phyloP scores from a whole-genome alignment of 2,329 filamentous ascomycete species.

The Xylaria sp. region DNA sequence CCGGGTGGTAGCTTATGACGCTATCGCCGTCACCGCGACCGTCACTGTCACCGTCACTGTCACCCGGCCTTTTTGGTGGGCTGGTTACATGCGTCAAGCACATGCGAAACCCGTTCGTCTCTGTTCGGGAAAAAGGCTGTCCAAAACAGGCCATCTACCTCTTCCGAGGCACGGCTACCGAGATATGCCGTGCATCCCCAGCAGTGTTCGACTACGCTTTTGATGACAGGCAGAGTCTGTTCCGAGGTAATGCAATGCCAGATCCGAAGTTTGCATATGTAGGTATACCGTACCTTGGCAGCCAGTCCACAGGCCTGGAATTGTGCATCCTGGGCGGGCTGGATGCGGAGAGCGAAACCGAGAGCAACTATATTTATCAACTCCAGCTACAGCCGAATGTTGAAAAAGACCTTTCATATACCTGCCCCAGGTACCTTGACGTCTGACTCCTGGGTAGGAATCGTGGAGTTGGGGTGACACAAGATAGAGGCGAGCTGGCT shows the following conservation, averaged over 20 bases:
- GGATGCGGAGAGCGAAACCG: slow-evolving; percentile 30
- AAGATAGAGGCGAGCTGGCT: slow-evolving; percentile 11
- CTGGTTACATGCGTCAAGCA: slow-evolving; percentile 25
- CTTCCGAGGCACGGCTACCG: slow-evolving; percentile 26
- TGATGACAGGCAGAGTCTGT: slow-evolving; percentile 11
- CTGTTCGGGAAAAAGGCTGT: slow-evolving; percentile 23
- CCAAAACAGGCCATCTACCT: slow-evolving; percentile 25
- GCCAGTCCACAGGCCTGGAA: slow-evolving; percentile 33
- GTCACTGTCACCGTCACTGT: not conserved
- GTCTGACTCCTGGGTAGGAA: not conserved
- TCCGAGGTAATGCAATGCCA: slow-evolving; percentile 34
- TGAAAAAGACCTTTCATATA: too few species aligned
- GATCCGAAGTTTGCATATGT: slow-evolving; percentile 39
- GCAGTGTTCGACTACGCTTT: slow-evolving; percentile 10
- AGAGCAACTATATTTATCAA: slow-evolving; percentile 27
- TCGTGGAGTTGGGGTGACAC: slow-evolving; percentile 12
- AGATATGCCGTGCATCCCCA: slow-evolving; percentile 31
- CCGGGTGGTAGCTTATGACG: slow-evolving; percentile 12
- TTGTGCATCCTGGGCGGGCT: slow-evolving; percentile 11
- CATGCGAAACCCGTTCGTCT: slow-evolving; percentile 5
- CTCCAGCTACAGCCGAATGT: too few species aligned
- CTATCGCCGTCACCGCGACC: slow-evolving; percentile 21
- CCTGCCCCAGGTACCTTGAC: too few species aligned
- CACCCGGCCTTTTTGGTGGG: slow-evolving; percentile 11
- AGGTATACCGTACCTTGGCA: slow-evolving; percentile 33